Evolutionary conservation across 768 basidiomycete species (phyloP).

Genomic region (Pleurotus cornucopiae): DNA sequence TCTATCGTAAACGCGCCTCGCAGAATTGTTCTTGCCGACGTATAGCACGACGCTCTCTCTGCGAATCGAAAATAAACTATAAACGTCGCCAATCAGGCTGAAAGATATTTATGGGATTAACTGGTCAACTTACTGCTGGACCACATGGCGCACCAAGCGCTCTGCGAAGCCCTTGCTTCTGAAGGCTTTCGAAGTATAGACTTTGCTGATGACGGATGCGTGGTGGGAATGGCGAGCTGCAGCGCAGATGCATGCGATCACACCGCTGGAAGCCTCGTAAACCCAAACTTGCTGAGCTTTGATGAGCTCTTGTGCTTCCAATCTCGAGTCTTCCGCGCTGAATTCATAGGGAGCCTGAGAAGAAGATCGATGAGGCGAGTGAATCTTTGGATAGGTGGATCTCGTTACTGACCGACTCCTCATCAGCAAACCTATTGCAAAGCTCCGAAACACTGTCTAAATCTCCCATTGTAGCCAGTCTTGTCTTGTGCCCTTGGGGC

Average conservation of each 20-base stretch:
- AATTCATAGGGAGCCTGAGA: constrained; percentile 43
- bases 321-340: constrained; percentile 28
- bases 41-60: constrained; percentile 51
- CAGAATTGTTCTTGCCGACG: constrained; percentile 46
- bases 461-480: constrained; percentile 35
- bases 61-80: constrained; percentile 37
- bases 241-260: constrained; percentile 46
- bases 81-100: constrained; percentile 3
- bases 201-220: constrained; percentile 55
- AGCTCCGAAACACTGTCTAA: constrained; percentile 35
- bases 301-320: constrained; percentile 45
- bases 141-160: constrained; percentile 44
- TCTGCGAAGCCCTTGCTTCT: constrained; percentile 47
- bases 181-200: constrained; percentile 45
- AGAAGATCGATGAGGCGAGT: neutral
- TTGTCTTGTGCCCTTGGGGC: constrained; percentile 30
- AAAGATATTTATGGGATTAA: constrained; percentile 8
- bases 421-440: constrained; percentile 45
- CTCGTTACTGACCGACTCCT: constrained; percentile 37
- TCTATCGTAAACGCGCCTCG: constrained; percentile 48
- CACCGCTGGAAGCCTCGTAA: constrained; percentile 35
- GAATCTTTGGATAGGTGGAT: neutral
- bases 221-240: constrained; percentile 47
- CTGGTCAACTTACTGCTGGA: constrained; percentile 29
- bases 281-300: constrained; percentile 48